Percentiles rank a stretch among this genome's conserved stretches.
Conservation (phyloP, 306 rosid species). For the Phaseolus lunatus region DNA sequence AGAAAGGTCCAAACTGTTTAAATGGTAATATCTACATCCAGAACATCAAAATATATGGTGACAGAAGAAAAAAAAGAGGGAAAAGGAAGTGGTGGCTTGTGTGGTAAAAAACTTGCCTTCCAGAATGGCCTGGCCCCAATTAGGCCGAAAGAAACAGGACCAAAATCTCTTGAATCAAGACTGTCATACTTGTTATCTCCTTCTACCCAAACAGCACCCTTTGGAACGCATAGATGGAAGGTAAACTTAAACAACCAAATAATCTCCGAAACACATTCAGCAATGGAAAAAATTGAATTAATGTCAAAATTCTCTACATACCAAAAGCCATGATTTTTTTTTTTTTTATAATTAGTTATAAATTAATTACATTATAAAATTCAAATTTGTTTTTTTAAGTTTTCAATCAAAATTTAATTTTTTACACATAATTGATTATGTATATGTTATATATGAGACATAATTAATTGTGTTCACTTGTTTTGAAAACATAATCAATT, state of each 20-base stretch:
- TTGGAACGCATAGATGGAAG: constrained; percentile 63
- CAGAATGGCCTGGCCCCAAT: constrained; percentile 64
- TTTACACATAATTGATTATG: no score
- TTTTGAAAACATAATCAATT: no score
- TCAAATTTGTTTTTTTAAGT: no score
- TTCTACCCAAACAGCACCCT: constrained; percentile 78
- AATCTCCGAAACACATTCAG: constrained; percentile 9
- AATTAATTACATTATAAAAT: no score
- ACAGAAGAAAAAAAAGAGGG: neutral
- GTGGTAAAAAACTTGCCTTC: constrained; percentile 57
- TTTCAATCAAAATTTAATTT: no score
- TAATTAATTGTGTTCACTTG: no score
- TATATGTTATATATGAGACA: no score
- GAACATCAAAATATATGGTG: constrained; percentile 23
- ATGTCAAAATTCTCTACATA: neutral
- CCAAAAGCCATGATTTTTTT: neutral
- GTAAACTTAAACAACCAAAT: constrained; percentile 19
- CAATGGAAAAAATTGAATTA: neutral
- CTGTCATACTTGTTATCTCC: constrained; percentile 71
- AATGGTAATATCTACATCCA: constrained; percentile 66
- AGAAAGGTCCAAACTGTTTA: constrained; percentile 66
- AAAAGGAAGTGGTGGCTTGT: neutral
- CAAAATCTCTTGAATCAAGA: constrained; percentile 72
- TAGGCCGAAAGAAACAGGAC: constrained; percentile 79
- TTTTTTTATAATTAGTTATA: no score